These are phyloP conservation scores for Vaccinium myrtillus DNA, from an alignment of 148 eudicot genomes.

Conservation along the genomic window DNA sequence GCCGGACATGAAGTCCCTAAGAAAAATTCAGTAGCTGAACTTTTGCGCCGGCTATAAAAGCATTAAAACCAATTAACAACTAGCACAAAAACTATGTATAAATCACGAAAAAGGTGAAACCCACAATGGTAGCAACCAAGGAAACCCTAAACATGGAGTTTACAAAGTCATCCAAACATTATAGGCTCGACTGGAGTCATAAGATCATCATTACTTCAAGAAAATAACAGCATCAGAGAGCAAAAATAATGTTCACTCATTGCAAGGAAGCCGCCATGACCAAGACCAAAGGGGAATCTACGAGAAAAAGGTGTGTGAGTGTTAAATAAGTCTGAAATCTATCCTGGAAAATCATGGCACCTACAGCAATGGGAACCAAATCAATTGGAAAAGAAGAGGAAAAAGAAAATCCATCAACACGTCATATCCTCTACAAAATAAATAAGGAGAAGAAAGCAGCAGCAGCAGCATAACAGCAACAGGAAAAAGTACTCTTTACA, in stretches of 20 bases:
- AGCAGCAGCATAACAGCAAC: too few relatives aligned
- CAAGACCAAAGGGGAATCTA: neutral
- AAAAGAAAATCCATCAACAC: neutral
- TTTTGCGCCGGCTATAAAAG: too few relatives aligned
- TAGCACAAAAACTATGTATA: neutral
- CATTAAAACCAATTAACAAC: too few relatives aligned
- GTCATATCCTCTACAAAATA: neutral
- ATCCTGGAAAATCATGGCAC: neutral
- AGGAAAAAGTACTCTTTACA: neutral
- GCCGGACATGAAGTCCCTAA: too few relatives aligned
- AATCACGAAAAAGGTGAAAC: neutral
- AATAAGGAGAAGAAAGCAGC: neutral
- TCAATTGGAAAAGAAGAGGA: neutral
- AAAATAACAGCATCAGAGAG: neutral
- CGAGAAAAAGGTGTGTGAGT: neutral
- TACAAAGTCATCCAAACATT: neutral
- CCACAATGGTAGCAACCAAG: neutral
- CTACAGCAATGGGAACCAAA: neutral
- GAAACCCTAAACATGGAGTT: neutral
- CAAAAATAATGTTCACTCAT: neutral
- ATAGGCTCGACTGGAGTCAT: neutral
- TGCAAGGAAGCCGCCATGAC: neutral
- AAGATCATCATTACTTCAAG: neutral
- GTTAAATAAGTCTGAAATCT: neutral
- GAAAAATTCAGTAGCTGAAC: too few relatives aligned